Base-by-base conservation (phyloP, 306 rosid genomes). In the Ammopiptanthus mongolicus region DNA sequence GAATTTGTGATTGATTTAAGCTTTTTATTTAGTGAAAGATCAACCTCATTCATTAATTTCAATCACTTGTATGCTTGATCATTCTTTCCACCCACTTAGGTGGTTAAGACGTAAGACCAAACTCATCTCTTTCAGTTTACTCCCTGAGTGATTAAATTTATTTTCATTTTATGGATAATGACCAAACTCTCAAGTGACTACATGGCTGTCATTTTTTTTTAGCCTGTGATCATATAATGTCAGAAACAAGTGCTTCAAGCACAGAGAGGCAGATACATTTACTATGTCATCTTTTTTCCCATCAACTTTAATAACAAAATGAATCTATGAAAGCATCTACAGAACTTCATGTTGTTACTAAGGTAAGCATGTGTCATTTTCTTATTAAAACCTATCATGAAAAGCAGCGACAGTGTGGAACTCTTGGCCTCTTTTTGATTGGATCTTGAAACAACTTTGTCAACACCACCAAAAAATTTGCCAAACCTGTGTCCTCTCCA, bases 21-120 rank as follows among this genome's bases (percentile, higher is more conserved):
- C 70, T 69, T 75, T 86, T 76, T 6, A 44, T 59, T 65, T 82
- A 82, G 91, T 88, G 96, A 89, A 72, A 85, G 74, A 78, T 81
- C 74, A 79, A 84, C 64, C 42, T 65, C 65, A 41, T 61, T 33
- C 69, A 77, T 82, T 84, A 80, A 71, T 42, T 82, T 74, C 83
- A 82, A 82, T 86, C 77, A 76, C 42, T 21, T 8, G n/a, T 69
- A 66, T 74, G 58, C 73, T 64, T 74, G 77, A 71, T 69, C 56
- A 51, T 47, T 86, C 64, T 84, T 75, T 75, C 89, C 83, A 76
- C 84, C 68, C 69, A 80, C 68, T 78, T 73, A 59, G 72, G 84
- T 82, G 85, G 86, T 78, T 71, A 46, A 46, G 36, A 31, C 36
- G 4, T 31, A 31, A 31, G 59, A 71, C 55, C 63, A 76, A 56